Evolutionary conservation across 2,329 filamentous ascomycete species (phyloP), one percentile per base, ranked within the genome.

Genomic region (Sporothrix euskadiensis): DNA sequence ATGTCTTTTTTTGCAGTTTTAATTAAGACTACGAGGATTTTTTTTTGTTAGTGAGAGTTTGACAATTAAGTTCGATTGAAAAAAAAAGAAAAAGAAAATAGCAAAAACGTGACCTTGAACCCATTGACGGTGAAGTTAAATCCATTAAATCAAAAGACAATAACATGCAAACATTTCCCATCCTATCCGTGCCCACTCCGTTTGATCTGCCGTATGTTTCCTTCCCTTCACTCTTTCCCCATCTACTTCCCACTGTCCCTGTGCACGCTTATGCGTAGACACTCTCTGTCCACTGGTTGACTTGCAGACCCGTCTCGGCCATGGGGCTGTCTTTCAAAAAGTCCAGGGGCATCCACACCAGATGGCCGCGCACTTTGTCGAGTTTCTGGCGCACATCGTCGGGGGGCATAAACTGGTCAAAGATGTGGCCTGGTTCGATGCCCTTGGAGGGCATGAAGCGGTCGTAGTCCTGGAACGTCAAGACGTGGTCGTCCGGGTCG

Each of bases 281-380:
- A 87, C 92, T 94, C 85, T 98, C 94, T 0, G 95, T 98, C 79
- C 89, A 91, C 63, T 88, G 83, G 81, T 98, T 98, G 56, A 98
- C 89, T 82, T 94, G 91, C 81, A 98, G 79, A 0, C 95, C 94
- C 78, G 88, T 89, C 83, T 98, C 94, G 0, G 94, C 94, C 94
- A 98, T 97, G 78, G 93, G 87, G 0, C 91, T 94, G 76, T 97
- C 90, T 78, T 88, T 86, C 79, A 98, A 82, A 80, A 97, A 98
- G 63, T 94, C 89, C 78, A 98, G 81, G n/a, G 94, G 94, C 90
- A 97, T 95, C 93, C 93, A 97, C 7, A 98, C 95, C 56, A 98
- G 81, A 83, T 98, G 95, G 0, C 95, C 95, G 83, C 90, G 91
- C 77, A 98, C 89, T 79, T 91, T 86, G 78, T 94, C 90, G 69